A percentile compares a stretch with the other conserved stretches of the same genome.
Evolutionary conservation across 805 yeast species (phyloP).

Genomic region (Yamadazyma olivae): DNA sequence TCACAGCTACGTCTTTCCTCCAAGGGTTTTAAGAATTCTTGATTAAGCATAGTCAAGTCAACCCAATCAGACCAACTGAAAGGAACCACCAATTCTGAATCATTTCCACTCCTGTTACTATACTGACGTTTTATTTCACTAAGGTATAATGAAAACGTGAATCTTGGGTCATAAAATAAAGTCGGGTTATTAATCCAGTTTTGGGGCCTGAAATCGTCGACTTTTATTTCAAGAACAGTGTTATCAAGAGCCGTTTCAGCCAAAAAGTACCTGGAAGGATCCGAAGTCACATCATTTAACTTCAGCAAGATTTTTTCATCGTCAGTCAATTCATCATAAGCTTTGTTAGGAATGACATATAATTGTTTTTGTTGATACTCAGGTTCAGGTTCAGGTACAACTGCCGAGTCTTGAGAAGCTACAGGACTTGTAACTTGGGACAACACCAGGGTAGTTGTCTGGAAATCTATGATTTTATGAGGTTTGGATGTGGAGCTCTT

Average conservation of each 20-base stretch:
- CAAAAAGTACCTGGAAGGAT: constrained; percentile 22
- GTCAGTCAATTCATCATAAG: constrained; percentile 15
- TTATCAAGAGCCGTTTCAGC: constrained; percentile 22
- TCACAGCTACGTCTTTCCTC: no score
- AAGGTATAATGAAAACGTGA: constrained; percentile 49
- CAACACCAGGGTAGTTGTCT: no score
- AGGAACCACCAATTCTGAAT: constrained; percentile 22
- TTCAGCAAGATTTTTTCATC: constrained; percentile 15
- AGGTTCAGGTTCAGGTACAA: no score
- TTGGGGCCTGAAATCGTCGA: constrained; percentile 11
- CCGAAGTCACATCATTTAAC: constrained; percentile 17
- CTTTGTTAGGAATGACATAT: constrained; percentile 15
- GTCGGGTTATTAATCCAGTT: constrained; percentile 16
- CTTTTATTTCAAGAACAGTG: constrained; percentile 8
- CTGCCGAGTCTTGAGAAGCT: no score
- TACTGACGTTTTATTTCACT: no score
- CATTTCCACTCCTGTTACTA: constrained; percentile 29
- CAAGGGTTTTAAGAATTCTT: no score
- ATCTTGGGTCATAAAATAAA: constrained; percentile 51
- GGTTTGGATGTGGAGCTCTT: no score
- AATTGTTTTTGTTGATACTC: no score
- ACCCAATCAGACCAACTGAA: constrained; percentile 64
- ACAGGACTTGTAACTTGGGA: no score
- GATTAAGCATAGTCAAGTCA: constrained; percentile 42
- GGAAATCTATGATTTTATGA: no score